Evolutionary conservation across 768 basidiomycete species (phyloP).

Genomic region (Leccinum subgranulosum): DNA sequence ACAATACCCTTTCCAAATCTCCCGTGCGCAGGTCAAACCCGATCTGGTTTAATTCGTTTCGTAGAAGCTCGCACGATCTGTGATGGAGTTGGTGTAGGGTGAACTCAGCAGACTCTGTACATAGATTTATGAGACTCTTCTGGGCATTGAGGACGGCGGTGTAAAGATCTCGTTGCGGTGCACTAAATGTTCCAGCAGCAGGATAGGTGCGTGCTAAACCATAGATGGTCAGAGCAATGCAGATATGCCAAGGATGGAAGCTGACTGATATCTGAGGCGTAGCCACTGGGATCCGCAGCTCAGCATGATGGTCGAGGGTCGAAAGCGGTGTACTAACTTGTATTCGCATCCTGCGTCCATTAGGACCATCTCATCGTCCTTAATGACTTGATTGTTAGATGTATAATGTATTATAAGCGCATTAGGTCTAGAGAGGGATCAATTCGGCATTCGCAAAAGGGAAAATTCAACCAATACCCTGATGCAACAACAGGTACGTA

Average conservation of each 20-base stretch:
- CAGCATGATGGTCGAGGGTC: background rate
- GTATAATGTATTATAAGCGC: conserved; percentile 94
- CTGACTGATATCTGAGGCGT: conserved; percentile 92
- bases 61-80: conserved; percentile 62
- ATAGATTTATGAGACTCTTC: conserved; percentile 60
- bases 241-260: background rate
- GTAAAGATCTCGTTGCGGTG: conserved; percentile 84
- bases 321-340: conserved; percentile 49
- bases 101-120: conserved; percentile 53
- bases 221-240: conserved; percentile 4
- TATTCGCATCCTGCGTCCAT: conserved; percentile 94
- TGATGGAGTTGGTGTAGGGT: conserved; percentile 78
- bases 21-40: conserved; percentile 42
- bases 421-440: conserved; percentile 56
- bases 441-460: background rate
- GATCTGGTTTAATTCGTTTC: conserved; percentile 69
- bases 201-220: conserved; percentile 81
- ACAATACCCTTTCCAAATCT: conserved; percentile 68
- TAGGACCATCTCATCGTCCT: conserved; percentile 70
- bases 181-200: conserved; percentile 73
- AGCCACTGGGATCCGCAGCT: conserved; percentile 53
- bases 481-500: conserved; percentile 98
- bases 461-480: conserved; percentile 48
- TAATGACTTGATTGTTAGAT: conserved; percentile 77
- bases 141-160: conserved; percentile 70